phyloP scores from a whole-genome alignment of 306 rosid genomes.

The Malus fusca region DNA sequence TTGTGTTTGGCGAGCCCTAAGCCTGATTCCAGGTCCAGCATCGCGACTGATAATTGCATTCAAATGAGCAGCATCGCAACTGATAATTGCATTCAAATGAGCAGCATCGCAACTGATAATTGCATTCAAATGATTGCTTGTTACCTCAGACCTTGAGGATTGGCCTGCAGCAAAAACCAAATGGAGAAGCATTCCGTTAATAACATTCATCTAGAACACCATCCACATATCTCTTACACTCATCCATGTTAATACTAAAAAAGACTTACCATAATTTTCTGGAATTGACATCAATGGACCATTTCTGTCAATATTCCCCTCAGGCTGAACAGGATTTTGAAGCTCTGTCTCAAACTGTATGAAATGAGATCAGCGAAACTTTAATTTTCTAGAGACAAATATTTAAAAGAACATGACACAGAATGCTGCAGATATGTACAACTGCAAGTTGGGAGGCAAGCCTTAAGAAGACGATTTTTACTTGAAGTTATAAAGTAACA shows the following conservation, averaged over 20 bases:
- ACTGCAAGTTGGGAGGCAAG: not conserved
- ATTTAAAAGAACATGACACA: not conserved
- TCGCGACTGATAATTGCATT: conserved; percentile 9
- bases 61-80: conserved; percentile 10
- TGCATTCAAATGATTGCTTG: conserved; percentile 20
- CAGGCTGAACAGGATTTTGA: conserved; percentile 19
- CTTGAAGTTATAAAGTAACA: conserved; percentile 1
- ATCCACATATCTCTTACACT: conserved; percentile 16
- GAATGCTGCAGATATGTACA: not conserved
- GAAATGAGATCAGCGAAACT: not conserved
- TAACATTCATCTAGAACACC: conserved; percentile 14
- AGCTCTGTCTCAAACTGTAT: conserved; percentile 23
- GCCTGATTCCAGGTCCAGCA: conserved; percentile 31
- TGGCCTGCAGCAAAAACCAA: conserved; percentile 27
- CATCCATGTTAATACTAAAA: conserved; percentile 2
- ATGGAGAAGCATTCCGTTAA: conserved; percentile 18
- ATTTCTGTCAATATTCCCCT: conserved; percentile 22
- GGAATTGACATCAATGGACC: conserved; percentile 20
- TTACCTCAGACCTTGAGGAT: conserved; percentile 19
- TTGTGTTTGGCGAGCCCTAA: conserved; percentile 26
- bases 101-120: conserved; percentile 5
- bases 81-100: conserved; percentile 3
- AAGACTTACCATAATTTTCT: conserved; percentile 19
- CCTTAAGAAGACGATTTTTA: conserved; percentile 2
- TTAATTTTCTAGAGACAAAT: conserved; percentile 1